Conservation (phyloP, 768 basidiomycete genomes). For the Suillus plorans region DNA sequence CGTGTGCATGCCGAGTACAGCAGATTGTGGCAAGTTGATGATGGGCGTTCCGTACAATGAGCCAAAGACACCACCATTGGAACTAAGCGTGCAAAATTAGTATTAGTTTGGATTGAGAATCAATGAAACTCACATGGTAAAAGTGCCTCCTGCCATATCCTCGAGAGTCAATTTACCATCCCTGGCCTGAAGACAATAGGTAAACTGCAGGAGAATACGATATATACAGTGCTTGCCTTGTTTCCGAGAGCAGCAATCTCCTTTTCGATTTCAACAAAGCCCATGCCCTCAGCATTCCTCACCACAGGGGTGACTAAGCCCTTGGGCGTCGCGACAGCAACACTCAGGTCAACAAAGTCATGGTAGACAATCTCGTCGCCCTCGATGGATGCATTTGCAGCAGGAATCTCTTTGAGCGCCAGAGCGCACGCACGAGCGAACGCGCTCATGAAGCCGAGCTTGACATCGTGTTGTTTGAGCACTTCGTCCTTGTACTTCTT, state of each 20-base stretch:
- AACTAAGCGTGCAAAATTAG: conserved; percentile 46
- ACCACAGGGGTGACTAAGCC: conserved; percentile 96
- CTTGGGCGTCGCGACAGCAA: conserved; percentile 97
- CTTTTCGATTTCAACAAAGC: conserved; percentile 87
- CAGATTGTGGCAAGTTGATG: conserved; percentile 94
- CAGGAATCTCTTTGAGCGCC: conserved; percentile 88
- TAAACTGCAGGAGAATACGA: not conserved
- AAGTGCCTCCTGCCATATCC: conserved; percentile 98
- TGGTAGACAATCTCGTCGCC: conserved; percentile 91
- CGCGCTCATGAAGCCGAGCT: conserved; percentile 99
- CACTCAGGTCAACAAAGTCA: conserved; percentile 90
- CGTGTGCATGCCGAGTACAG: conserved; percentile 94
- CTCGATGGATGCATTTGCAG: conserved; percentile 93
- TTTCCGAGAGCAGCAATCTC: conserved; percentile 89
- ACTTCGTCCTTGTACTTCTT: conserved; percentile 91
- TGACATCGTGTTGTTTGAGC: conserved; percentile 90
- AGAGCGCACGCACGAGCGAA: conserved; percentile 86
- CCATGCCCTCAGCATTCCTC: conserved; percentile 86
- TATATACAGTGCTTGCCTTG: conserved; percentile 47
- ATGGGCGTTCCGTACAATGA: conserved; percentile 97
- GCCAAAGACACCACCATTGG: conserved; percentile 98
- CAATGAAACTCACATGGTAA: conserved; percentile 78
- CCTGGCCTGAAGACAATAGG: conserved; percentile 44
- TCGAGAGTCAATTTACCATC: conserved; percentile 95
- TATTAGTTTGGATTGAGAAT: not conserved